Base-by-base conservation (phyloP, 2,329 filamentous ascomycete genomes). In the Calonectria crousiana region DNA sequence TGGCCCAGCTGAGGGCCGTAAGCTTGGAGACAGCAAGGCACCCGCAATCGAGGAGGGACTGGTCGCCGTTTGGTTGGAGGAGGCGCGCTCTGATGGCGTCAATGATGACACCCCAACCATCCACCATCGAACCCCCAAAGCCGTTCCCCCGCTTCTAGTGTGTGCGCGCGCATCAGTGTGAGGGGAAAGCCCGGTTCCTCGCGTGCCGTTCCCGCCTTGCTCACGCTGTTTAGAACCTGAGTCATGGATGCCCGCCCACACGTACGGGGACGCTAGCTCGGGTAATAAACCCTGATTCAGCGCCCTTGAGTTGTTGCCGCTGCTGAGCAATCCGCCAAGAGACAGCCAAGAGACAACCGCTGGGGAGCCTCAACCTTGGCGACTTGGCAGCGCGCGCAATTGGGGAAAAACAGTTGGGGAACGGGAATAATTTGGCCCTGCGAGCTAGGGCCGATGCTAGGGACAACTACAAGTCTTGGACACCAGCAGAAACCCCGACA, bases 51-150 rank as follows among this genome's bases (percentile, higher is more conserved):
- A 14, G 36, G 32, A n/a, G 34, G 34, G 56, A 23, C 16, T 28
- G 34, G 34, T 44, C 38, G 44, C 44, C 44, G 44, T 47, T 47
- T 47, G 20, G 44, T 47, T 47, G 44, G 44, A 47, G 56, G 56
- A 41, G 56, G 8, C 36, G 23, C 56, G 28, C 34, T 8, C 28
- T 56, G 36, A 41, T 41, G 36, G 34, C 56, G 56, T 62, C 56
- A 20, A 62, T 26, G 32, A 60, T 60, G 36, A 13, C 56, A 62
- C 56, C 56, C 56, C 56, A 41, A 62, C 56, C 56, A 62, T 62
- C 34, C 56, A 62, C 56, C 56, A 30, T 20, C 34, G 32, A 14
- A 16, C 56, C 34, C 56, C 56, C 16, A 62, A 62, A 26, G 34
- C 56, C 34, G 38, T 30, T 62, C 56, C 56, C 56, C 56, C 56